Conservation (phyloP, 2,329 filamentous ascomycete genomes). For the Neodidymelliopsis sp. region DNA sequence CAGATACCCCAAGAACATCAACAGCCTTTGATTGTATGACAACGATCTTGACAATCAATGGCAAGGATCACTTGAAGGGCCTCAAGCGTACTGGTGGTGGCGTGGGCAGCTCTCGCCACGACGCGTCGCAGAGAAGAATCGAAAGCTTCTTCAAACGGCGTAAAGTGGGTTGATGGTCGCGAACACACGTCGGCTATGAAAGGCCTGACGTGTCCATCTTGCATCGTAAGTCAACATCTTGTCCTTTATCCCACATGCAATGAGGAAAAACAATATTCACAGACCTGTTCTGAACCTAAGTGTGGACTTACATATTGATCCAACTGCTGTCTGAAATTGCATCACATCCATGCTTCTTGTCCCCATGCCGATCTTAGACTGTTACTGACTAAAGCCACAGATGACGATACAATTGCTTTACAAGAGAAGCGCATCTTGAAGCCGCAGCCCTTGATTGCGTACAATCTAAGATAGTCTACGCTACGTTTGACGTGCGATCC, state of each 20-base stretch:
- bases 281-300: slow-evolving; percentile 81
- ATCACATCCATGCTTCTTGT: neutral
- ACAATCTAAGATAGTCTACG: too few relatives aligned
- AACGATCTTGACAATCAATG: slow-evolving; percentile 70
- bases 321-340: slow-evolving; percentile 80
- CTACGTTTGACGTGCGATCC: too few relatives aligned
- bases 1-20: neutral
- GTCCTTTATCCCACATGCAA: slow-evolving; percentile 35
- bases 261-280: slow-evolving; percentile 72
- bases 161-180: slow-evolving; percentile 47
- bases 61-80: slow-evolving; percentile 72
- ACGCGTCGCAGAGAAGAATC: slow-evolving; percentile 77
- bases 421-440: neutral
- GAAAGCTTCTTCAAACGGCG: slow-evolving; percentile 77
- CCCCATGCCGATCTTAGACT: neutral
- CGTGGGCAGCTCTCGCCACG: slow-evolving; percentile 79
- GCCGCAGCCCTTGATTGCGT: too few relatives aligned
- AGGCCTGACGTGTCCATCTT: neutral
- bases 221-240: slow-evolving; percentile 31
- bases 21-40: slow-evolving; percentile 54
- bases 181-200: neutral
- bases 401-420: neutral
- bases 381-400: slow-evolving; percentile 12
- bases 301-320: slow-evolving; percentile 76
- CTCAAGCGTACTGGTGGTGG: slow-evolving; percentile 83